Evolutionary conservation across 805 yeast genomes (phyloP).

Genomic region (Candida ipomoeae): DNA sequence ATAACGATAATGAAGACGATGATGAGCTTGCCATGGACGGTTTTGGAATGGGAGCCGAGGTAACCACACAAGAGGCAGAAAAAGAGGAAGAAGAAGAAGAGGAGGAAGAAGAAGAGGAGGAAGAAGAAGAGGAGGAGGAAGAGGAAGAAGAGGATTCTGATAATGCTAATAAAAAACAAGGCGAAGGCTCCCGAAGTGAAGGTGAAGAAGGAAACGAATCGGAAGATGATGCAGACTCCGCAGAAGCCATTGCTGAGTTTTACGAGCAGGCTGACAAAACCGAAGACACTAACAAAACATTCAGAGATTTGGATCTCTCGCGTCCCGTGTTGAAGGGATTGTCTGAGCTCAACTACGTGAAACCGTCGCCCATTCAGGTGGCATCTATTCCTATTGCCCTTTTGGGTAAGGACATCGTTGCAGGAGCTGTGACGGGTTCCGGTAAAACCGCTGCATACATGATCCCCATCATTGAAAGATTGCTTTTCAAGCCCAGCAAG

Average conservation of each 20-base stretch:
- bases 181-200: slow-evolving; percentile 14
- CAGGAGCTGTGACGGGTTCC: slow-evolving; percentile 99
- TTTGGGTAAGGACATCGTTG: slow-evolving; percentile 92
- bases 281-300: slow-evolving; percentile 55
- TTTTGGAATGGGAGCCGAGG: slow-evolving; percentile 45
- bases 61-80: slow-evolving; percentile 18
- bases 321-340: slow-evolving; percentile 88
- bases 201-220: slow-evolving; percentile 18
- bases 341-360: slow-evolving; percentile 72
- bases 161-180: too few species aligned
- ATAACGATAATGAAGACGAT: slow-evolving; percentile 27
- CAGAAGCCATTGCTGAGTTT: slow-evolving; percentile 78
- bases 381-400: slow-evolving; percentile 92
- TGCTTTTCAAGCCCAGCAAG: slow-evolving; percentile 82
- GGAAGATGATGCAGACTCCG: slow-evolving; percentile 55
- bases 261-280: slow-evolving; percentile 47
- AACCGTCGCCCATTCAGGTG: slow-evolving; percentile 91
- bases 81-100: slow-evolving; percentile 16
- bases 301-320: slow-evolving; percentile 75
- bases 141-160: slow-evolving; percentile 13
- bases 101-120: slow-evolving; percentile 21
- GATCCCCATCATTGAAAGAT: slow-evolving; percentile 92
- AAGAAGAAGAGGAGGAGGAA: slow-evolving; percentile 24
- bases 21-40: slow-evolving; percentile 44
- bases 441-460: slow-evolving; percentile 99